Evolutionary conservation across 352 stramenopile genomes (phyloP), one percentile per base, ranked within the genome.

Genomic region (Albugo laibachii): DNA sequence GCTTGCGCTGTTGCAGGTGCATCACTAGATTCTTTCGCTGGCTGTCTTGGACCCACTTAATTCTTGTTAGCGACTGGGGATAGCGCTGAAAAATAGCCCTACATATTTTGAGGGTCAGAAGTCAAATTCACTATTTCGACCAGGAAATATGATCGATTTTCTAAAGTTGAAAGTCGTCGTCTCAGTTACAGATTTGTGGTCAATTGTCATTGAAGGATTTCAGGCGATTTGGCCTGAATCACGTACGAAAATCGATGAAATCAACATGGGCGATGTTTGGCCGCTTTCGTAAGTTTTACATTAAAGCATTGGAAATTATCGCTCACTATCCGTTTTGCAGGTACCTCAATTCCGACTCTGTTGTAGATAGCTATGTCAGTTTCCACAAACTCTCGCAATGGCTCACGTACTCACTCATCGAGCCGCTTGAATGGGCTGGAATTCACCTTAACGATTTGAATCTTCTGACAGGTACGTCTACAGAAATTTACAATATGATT

Each of bases 321-420:
- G 24, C 8, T 31, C 3, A 31, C 24, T 8, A 8, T 31, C 24
- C 3, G n/a, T 45, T n/a, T 31, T 45, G 1, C 20, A 81, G 66
- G 1, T 81, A 76, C 43, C 58, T 83, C 18, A 54, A 59, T 4
- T 57, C 65, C 42, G 46, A 79, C 36, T 54, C 65, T 13, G 67
- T 69, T 20, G 58, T 58, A 1, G 65, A 61, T 14, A 79, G 76
- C 35, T 73, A 80, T 36, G 75, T 92, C 27, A 81, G 73, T 51
- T 92, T 92, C 53, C 79, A 92, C 62, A 92, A 92, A 61, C 65
- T 92, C 5, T 87, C 76, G 10, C 79, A 92, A 59, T 92, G 79
- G 79, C 54, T 89, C 43, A 91, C 79, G 15, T 92, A 89, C 58
- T 89, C 76, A 11, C 55, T 92, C 14, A 87, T 92, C 68, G 79